A percentile compares a stretch with the other conserved stretches of the same genome.
Conservation (phyloP, 768 basidiomycete species). For the Pisolithus microcarpus region DNA sequence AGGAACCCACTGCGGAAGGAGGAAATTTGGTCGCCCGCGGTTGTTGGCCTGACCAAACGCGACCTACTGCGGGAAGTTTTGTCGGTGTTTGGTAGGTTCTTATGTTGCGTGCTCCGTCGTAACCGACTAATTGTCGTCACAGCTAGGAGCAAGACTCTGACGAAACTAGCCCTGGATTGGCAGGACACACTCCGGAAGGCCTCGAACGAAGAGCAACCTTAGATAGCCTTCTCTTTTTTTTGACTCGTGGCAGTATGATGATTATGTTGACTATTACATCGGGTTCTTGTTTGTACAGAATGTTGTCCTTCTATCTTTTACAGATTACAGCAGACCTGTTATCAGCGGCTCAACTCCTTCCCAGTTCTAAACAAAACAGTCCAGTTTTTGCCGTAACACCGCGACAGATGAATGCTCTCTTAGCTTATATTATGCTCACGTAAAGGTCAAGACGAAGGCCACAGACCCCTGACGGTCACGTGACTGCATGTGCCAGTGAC, state of each 20-base stretch:
- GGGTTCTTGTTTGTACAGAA: too few relatives aligned
- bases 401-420: too few relatives aligned
- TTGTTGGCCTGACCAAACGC: conserved; percentile 70
- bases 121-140: conserved; percentile 6
- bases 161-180: conserved; percentile 73
- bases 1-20: conserved; percentile 65
- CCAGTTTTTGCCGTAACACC: too few relatives aligned
- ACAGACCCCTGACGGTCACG: too few relatives aligned
- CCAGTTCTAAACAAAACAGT: too few relatives aligned
- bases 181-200: conserved; percentile 72
- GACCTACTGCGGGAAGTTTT: conserved; percentile 81
- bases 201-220: conserved; percentile 38
- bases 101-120: not conserved
- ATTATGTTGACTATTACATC: not conserved
- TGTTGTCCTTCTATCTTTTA: too few relatives aligned
- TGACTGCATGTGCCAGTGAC: too few relatives aligned
- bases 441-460: too few relatives aligned
- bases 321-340: too few relatives aligned
- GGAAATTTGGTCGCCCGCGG: conserved; percentile 56
- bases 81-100: conserved; percentile 60
- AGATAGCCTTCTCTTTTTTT: not conserved
- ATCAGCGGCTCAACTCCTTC: too few relatives aligned
- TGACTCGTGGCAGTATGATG: not conserved
- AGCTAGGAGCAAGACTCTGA: conserved; percentile 72
- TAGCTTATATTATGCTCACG: too few relatives aligned